Percentiles rank a stretch among this genome's conserved stretches.
phyloP scores from a whole-genome alignment of 2,329 filamentous ascomycete species.

The Fusarium nurragi region DNA sequence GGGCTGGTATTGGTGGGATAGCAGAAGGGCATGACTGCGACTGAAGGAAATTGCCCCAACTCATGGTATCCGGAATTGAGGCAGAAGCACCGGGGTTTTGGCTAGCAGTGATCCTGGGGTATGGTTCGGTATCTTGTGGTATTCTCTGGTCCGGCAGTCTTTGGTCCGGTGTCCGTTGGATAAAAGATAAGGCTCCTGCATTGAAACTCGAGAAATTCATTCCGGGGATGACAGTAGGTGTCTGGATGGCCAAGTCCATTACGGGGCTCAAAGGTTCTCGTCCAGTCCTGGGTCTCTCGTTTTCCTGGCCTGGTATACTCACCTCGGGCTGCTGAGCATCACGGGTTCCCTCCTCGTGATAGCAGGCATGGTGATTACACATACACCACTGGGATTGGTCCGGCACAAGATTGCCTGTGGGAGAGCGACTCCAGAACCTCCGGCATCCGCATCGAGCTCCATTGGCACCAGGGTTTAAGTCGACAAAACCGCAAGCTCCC shows the following conservation, averaged over 20 bases:
- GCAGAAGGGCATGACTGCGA: constrained; percentile 50
- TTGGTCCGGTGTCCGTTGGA: constrained; percentile 44
- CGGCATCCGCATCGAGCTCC: constrained; percentile 67
- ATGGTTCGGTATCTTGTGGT: constrained; percentile 35
- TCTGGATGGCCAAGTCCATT: constrained; percentile 58
- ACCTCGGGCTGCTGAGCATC: constrained; percentile 40
- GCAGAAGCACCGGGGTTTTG: constrained; percentile 41
- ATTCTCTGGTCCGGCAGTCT: constrained; percentile 42
- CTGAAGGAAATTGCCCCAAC: constrained; percentile 58
- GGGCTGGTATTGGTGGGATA: constrained; percentile 59
- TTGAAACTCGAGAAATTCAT: constrained; percentile 55
- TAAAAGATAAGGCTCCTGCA: constrained; percentile 48
- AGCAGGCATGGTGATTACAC: constrained; percentile 71
- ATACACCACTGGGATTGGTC: constrained; percentile 66
- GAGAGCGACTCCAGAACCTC: constrained; percentile 65
- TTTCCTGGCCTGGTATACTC: constrained; percentile 58
- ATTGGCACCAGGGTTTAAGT: constrained; percentile 61
- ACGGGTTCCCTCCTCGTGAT: constrained; percentile 60
- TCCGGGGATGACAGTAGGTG: constrained; percentile 49
- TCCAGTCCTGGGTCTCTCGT: constrained; percentile 59
- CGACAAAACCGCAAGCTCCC: constrained; percentile 67
- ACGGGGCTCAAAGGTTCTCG: constrained; percentile 64
- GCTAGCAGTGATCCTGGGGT: constrained; percentile 28
- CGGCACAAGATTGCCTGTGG: constrained; percentile 47
- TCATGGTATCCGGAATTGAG: constrained; percentile 64